Percentiles rank a stretch among this genome's conserved stretches.
Evolutionary conservation across 2,329 filamentous ascomycete species (phyloP).

Genomic region (Ophiostoma quercus): DNA sequence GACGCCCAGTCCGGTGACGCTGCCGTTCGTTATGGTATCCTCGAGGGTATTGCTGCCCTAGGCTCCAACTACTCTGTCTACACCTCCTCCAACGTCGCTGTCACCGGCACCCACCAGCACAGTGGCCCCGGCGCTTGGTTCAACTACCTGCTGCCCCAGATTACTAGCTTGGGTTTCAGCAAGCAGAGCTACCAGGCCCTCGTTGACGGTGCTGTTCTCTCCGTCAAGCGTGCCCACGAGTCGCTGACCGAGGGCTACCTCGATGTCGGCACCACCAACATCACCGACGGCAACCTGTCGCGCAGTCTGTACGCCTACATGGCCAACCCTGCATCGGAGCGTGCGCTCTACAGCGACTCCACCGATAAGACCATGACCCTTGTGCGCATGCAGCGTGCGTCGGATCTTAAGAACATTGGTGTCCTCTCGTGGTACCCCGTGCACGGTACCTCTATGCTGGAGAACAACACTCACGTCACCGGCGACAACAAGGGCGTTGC

Average conservation of each 20-base stretch:
- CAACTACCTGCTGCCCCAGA: slow-evolving; percentile 88
- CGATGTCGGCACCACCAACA: slow-evolving; percentile 61
- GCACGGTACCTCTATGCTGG: slow-evolving; percentile 84
- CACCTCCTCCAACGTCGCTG: slow-evolving; percentile 72
- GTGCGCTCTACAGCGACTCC: slow-evolving; percentile 57
- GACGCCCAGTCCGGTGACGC: slow-evolving; percentile 87
- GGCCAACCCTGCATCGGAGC: slow-evolving; percentile 73
- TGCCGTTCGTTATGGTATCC: slow-evolving; percentile 78
- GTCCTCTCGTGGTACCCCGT: slow-evolving; percentile 87
- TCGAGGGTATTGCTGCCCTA: slow-evolving; percentile 64
- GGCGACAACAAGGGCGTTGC: slow-evolving; percentile 94
- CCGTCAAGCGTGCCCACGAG: slow-evolving; percentile 75
- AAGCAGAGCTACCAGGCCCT: slow-evolving; percentile 84
- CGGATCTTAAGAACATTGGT: slow-evolving; percentile 71
- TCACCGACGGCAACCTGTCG: slow-evolving; percentile 78
- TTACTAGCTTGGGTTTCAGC: slow-evolving; percentile 81
- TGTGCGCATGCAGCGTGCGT: slow-evolving; percentile 68
- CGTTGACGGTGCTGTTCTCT: slow-evolving; percentile 76
- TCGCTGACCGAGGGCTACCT: slow-evolving; percentile 62
- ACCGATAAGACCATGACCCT: slow-evolving; percentile 68
- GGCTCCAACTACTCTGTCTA: slow-evolving; percentile 72
- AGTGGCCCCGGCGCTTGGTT: slow-evolving; percentile 88
- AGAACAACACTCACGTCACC: slow-evolving; percentile 82
- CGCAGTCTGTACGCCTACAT: slow-evolving; percentile 84
- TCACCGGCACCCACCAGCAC: slow-evolving; percentile 91